Evolutionary conservation across 441 rosid species (phyloP), one percentile per base, ranked within the genome.

Genomic region (Pelargonium australe): DNA sequence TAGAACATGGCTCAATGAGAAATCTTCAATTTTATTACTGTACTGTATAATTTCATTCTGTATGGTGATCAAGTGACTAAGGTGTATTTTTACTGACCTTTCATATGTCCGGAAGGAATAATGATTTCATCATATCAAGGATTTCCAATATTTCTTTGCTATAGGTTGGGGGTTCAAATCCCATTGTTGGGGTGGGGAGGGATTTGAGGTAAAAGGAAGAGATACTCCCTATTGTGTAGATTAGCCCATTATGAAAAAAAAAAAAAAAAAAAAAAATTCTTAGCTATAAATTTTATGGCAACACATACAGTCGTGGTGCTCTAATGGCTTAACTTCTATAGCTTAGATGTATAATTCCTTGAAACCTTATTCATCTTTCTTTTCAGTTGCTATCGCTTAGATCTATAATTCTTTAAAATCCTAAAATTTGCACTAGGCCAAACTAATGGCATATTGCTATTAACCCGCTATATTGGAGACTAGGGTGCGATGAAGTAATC

Each of bases 21-120:
- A 57, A 57, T 57, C 63, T 57, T 57, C 63, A 57, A 57, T 7
- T 55, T 25, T 55, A 8, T 57, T 19, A 57, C 13, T 57, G 28
- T 57, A 57, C 28, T 57, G 25, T 57, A 19, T 53, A 53, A 0
- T 53, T 53, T 4, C 7, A n/a, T 53, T 14, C 23, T 5, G 14
- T 57, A 17, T 6, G 63, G 20, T 19, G 31, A 12, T 17, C 28
- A 57, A 57, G 63, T 17, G 7, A 17, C 13, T 57, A 57, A 25
- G 28, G 25, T 8, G 9, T 16, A 17, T 57, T 55, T 57, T 57
- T 57, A 11, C 12, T 57, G 12, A 16, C 20, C 25, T 57, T 17
- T 9, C 10, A 7, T 17, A 19, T 57, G 63, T 19, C 31, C 6
- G 0, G 63, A 19, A 57, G 62, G 63, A 25, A 19, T 57, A 57